Percentiles rank a stretch among this genome's conserved stretches.
Evolutionary conservation across 805 yeast genomes (phyloP).

Genomic region (Cyberlindnera maritima): DNA sequence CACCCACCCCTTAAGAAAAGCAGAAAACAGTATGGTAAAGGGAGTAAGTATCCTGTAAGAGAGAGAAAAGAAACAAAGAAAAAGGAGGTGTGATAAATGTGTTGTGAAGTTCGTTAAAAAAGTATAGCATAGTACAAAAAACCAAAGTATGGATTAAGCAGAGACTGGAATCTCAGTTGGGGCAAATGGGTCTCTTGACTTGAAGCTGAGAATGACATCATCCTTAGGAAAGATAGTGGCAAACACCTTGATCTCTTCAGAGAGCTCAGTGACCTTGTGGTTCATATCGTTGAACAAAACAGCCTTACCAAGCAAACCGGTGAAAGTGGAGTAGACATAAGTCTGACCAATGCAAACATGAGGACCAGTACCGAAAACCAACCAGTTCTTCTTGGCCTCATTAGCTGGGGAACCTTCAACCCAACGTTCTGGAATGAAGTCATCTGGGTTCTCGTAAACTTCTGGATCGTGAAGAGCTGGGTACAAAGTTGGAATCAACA

Average conservation of each 20-base stretch:
- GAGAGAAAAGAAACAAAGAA: background rate
- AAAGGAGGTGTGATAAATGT: background rate
- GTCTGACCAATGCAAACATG: conserved; percentile 95
- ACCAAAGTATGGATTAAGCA: conserved; percentile 4
- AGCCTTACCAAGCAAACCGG: conserved; percentile 89
- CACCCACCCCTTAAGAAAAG: background rate
- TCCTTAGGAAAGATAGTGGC: conserved; percentile 98
- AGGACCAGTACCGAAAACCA: conserved; percentile 96
- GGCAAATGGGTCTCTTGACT: conserved; percentile 51
- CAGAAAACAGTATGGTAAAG: background rate
- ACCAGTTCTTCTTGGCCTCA: conserved; percentile 84
- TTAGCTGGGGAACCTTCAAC: conserved; percentile 69
- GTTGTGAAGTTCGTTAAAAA: background rate
- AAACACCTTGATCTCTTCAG: conserved; percentile 92
- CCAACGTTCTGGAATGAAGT: conserved; percentile 97
- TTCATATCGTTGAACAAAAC: conserved; percentile 75
- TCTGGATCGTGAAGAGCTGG: conserved; percentile 98
- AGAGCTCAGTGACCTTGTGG: conserved; percentile 78
- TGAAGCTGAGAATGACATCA: conserved; percentile 80
- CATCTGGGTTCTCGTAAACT: conserved; percentile 91
- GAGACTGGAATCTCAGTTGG: conserved; percentile 15
- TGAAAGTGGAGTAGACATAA: conserved; percentile 87
- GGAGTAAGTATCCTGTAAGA: background rate
- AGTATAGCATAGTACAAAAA: background rate
- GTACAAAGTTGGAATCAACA: conserved; percentile 94